Evolutionary conservation across 169 alveolate species (phyloP).

Genomic region (Babesia ovata): DNA sequence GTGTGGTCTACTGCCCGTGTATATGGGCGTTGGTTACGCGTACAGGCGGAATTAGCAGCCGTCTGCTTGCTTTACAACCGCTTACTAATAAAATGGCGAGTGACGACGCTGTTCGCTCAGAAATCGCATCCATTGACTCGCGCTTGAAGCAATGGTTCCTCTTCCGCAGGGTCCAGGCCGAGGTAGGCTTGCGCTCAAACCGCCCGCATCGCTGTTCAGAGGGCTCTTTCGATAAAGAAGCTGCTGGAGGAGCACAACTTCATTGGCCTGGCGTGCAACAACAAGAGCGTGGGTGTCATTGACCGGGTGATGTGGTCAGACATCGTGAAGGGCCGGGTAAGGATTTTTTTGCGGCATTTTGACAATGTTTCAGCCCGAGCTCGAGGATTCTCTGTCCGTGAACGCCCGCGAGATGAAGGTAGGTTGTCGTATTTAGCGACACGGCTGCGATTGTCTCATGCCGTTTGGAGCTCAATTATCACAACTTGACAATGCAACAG

Average conservation of each 20-base stretch:
- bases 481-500: slow-evolving; percentile 17
- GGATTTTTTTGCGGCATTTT: neutral
- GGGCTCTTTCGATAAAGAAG: slow-evolving; percentile 69
- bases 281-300: slow-evolving; percentile 43
- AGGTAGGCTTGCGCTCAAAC: slow-evolving; percentile 40
- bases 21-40: neutral
- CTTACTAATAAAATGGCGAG: slow-evolving; percentile 17
- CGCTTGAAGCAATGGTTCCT: slow-evolving; percentile 79
- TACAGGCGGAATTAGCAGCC: neutral
- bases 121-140: slow-evolving; percentile 71
- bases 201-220: slow-evolving; percentile 6
- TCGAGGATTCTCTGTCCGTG: slow-evolving; percentile 77
- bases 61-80: neutral
- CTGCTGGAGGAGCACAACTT: slow-evolving; percentile 74
- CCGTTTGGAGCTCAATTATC: neutral
- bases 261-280: slow-evolving; percentile 73
- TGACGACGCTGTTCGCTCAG: slow-evolving; percentile 60
- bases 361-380: slow-evolving; percentile 70
- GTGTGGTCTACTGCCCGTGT: slow-evolving; percentile 13
- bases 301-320: slow-evolving; percentile 80
- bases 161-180: slow-evolving; percentile 78
- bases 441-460: neutral
- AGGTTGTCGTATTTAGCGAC: neutral
- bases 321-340: slow-evolving; percentile 74
- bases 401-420: slow-evolving; percentile 87